Percentiles rank a stretch among this genome's conserved stretches.
phyloP scores from a whole-genome alignment of 495 filamentous ascomycete species.

The Pseudoneurospora amorphoporcata region DNA sequence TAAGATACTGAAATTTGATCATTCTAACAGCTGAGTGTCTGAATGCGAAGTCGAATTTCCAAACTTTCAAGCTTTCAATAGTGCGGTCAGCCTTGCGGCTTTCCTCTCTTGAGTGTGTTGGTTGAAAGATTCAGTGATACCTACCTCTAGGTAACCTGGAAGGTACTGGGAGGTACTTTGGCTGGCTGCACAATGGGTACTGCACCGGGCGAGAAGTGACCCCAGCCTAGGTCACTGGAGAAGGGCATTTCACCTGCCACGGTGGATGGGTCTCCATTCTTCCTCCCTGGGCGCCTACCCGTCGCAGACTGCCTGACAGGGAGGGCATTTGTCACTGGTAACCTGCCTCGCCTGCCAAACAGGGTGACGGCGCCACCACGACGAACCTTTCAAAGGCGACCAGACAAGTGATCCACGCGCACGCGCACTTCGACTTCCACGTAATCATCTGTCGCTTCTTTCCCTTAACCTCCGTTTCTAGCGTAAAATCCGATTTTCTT shows the following conservation, averaged over 20 bases:
- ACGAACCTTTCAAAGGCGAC: neutral
- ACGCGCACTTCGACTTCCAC: neutral
- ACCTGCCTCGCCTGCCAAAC: neutral
- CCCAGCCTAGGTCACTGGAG: neutral
- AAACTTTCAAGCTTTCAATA: neutral
- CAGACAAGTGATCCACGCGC: neutral
- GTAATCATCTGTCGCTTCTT: neutral
- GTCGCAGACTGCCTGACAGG: neutral
- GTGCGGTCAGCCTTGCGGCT: neutral
- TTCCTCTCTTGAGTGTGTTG: neutral
- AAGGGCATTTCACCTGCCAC: neutral
- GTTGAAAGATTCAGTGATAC: neutral
- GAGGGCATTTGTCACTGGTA: neutral
- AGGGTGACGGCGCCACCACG: neutral
- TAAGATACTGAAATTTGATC: neutral
- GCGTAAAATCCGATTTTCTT: neutral
- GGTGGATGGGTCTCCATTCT: neutral
- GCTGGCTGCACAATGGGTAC: neutral
- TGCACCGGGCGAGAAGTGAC: neutral
- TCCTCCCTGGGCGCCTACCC: neutral
- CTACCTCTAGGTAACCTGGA: neutral
- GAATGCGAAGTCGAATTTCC: neutral
- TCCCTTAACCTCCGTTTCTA: neutral
- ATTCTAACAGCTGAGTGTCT: neutral
- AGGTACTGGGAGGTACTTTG: neutral